Evolutionary conservation across 1,284 basidiomycete species (phyloP), one percentile per base, ranked within the genome.

Genomic region (Agaricales sp.): DNA sequence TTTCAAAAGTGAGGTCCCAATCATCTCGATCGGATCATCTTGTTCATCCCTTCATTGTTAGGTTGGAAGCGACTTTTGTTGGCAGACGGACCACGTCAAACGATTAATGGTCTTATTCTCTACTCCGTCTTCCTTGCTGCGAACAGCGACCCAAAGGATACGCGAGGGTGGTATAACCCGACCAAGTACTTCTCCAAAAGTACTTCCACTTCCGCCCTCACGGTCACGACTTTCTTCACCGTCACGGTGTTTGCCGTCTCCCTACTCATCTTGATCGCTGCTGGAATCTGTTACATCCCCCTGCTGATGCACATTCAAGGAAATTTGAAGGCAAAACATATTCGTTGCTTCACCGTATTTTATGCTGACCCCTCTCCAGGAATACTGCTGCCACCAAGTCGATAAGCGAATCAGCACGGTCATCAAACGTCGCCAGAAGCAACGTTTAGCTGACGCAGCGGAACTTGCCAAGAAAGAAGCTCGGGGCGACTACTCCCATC

Each of bases 361-460:
- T 50, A 46, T 24, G 38, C 46, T 49, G 48, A 61, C 52, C 43
- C 38, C 41, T 16, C 26, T 56, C 26, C 63, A 94, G 82, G 95
- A 98, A 76, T 98, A 96, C 68, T 92, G 91, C 65, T 98, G 94
- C 67, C 92, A 98, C 72, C 97, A 98, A 70, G 92, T 97, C 50
- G 95, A 98, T 71, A 97, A 96, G 83, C 88, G 95, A 57, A 97
- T 99, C 58, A 78, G 84, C 51, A 89, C 88, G 62, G 82, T 98
- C 53, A 93, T 99, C 71, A 92, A 91, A 64, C 84, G 87, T 58
- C 87, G 88, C 66, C 87, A 89, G 60, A 89, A 90, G 63, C 83
- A 92, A 59, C 84, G 95, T 35, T 71, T 92, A 37, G 81, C 79
- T 4, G 86, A 88, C 57, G 85, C 91, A 50, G 83, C 83, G 13